Evolutionary conservation across 495 filamentous ascomycete genomes (phyloP).

Genomic region (Sphaerosporella brunnea): DNA sequence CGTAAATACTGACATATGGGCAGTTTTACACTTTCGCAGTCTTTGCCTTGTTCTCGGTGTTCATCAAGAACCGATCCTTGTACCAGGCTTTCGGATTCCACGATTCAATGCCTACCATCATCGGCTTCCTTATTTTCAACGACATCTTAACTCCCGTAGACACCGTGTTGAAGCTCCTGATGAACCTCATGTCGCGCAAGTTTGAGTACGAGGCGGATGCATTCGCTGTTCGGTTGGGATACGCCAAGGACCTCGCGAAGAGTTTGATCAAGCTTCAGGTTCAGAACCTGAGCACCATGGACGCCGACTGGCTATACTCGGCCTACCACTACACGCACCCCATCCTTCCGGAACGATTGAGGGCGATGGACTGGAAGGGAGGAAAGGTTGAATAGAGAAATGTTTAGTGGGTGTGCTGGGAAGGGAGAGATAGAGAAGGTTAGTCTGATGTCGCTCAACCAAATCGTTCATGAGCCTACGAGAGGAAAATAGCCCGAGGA

Average conservation of each 20-base stretch:
- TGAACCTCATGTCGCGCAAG: conserved; percentile 85
- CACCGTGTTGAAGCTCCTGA: conserved; percentile 72
- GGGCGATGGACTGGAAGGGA: conserved; percentile 68
- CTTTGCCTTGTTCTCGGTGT: conserved; percentile 87
- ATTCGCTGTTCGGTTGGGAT: conserved; percentile 77
- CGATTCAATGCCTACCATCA: conserved; percentile 71
- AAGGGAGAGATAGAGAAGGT: no score
- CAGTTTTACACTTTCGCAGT: conserved; percentile 86
- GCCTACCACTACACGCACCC: conserved; percentile 97
- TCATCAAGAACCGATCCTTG: conserved; percentile 84
- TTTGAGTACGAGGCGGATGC: conserved; percentile 90
- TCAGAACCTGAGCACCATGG: conserved; percentile 95
- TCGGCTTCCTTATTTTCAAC: conserved; percentile 92
- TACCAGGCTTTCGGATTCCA: conserved; percentile 83
- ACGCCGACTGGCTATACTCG: conserved; percentile 94
- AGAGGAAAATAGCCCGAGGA: no score
- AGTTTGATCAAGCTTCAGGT: conserved; percentile 94
- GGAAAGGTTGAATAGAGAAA: conserved; percentile 29
- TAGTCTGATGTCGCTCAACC: no score
- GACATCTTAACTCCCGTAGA: conserved; percentile 86
- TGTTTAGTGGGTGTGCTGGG: no score
- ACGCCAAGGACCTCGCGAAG: conserved; percentile 62
- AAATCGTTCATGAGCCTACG: no score
- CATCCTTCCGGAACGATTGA: conserved; percentile 80
- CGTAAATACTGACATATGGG: conserved; percentile 28